Evolutionary conservation across 305 asterid species (phyloP), one percentile per base, ranked within the genome.

Genomic region (Euphrasia arctica): DNA sequence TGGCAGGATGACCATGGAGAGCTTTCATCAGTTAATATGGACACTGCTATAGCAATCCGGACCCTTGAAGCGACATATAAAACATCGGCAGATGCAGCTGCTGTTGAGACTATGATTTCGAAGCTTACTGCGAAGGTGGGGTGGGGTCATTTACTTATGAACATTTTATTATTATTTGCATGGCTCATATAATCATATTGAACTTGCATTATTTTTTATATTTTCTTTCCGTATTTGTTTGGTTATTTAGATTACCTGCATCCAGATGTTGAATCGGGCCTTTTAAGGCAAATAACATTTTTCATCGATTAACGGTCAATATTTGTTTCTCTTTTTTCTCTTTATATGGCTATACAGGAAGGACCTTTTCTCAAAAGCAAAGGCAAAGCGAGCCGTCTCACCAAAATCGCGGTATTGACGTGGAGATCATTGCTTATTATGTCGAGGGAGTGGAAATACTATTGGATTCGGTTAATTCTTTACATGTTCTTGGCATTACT

Each of bases 381-480:
- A 82, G 96, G 96, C 75, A 83, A 70, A 78, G 89, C 98, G 25
- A 83, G 71, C 72, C 79, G 70, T 73, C 71, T 73, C 34, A 69
- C 86, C 58, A 85, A 86, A 78, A 82, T 88, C 42, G 86, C 91
- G 43, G 85, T 94, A 10, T 72, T 94, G 82, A 90, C 98, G n/a
- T 94, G 98, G 99, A 83, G 98, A 75, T 94, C 99, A 13, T 71
- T 90, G 76, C 72, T 90, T 80, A 85, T 94, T 64, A 94, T 94
- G 99, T 90, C 95, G n/a, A 86, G 99, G 78, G 98, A 90, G 79
- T 94, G 95, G 98, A 88, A 91, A 63, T 94, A 86, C 71, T 94
- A 94, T 70, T 94, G 99, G 99, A 92, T 94, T 65, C 87, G 99
- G 68, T 79, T 94, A 72, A 79, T 88, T 71, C 78, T 90, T 29